These are phyloP conservation scores for Extremus antarcticus DNA, from an alignment of 495 filamentous ascomycete species.

Conservation along the genomic window DNA sequence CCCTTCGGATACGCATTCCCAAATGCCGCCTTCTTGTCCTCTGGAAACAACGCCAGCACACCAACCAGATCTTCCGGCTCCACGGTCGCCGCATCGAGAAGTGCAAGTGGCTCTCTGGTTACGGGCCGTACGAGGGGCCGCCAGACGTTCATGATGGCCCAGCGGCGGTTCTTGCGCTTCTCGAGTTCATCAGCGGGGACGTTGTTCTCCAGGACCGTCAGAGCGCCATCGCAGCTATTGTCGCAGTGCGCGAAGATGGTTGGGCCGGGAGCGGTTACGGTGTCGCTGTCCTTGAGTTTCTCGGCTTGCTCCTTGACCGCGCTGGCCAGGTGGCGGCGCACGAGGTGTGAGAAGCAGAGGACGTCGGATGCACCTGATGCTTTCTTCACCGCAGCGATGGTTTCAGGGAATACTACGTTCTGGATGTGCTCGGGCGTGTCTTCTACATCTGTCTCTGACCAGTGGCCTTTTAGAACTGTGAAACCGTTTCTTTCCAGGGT, in stretches of 20 bases:
- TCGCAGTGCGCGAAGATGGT: constrained; percentile 3
- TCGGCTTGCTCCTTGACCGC: neutral
- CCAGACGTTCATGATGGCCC: constrained; percentile 2
- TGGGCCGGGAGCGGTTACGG: neutral
- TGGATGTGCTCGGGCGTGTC: neutral
- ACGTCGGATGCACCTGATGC: neutral
- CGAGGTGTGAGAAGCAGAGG: neutral
- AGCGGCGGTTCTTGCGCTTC: neutral
- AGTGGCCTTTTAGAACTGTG: neutral
- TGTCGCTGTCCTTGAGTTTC: neutral
- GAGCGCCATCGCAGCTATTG: neutral
- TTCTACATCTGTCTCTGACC: neutral
- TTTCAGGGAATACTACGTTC: neutral
- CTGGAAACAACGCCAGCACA: neutral
- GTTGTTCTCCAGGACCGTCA: constrained; percentile 1
- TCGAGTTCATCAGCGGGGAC: neutral
- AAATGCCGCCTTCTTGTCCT: neutral
- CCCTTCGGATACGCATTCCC: neutral
- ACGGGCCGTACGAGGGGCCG: neutral
- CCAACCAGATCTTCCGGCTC: neutral
- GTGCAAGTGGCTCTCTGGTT: neutral
- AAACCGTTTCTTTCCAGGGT: neutral
- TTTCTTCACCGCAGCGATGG: neutral
- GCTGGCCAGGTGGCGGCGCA: neutral
- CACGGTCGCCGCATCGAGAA: neutral